phyloP scores from a whole-genome alignment of 2,329 filamentous ascomycete species.

The Colletotrichum falcatum region DNA sequence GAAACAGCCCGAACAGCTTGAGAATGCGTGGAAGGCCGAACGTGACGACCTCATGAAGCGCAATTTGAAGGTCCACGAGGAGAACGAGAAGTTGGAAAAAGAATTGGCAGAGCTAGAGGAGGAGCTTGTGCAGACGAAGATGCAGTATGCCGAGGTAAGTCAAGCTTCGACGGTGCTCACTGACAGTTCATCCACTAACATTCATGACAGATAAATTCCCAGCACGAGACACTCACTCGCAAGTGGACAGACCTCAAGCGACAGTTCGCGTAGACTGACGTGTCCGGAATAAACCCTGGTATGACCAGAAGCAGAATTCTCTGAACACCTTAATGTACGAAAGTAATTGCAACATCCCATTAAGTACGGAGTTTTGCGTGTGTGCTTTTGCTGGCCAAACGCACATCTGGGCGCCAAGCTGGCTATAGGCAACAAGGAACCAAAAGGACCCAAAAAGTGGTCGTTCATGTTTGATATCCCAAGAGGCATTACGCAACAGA shows the following conservation, averaged over 20 bases:
- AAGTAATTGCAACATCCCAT: slow-evolving; percentile 40
- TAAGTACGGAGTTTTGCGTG: slow-evolving; percentile 32
- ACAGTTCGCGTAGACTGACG: slow-evolving; percentile 60
- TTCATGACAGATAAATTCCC: slow-evolving; percentile 71
- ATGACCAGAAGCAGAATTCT: slow-evolving; percentile 38
- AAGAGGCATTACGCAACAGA: slow-evolving; percentile 20
- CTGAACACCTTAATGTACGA: slow-evolving; percentile 41
- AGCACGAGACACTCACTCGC: slow-evolving; percentile 78
- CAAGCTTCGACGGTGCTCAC: slow-evolving; percentile 8
- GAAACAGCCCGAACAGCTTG: slow-evolving; percentile 88
- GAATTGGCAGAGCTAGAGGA: slow-evolving; percentile 93
- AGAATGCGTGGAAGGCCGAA: slow-evolving; percentile 82
- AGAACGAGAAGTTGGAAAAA: slow-evolving; percentile 89
- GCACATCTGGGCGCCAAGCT: slow-evolving; percentile 36
- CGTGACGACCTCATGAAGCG: slow-evolving; percentile 93
- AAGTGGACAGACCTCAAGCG: slow-evolving; percentile 82
- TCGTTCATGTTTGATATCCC: slow-evolving; percentile 33
- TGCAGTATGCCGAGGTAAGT: slow-evolving; percentile 93
- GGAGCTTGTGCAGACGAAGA: slow-evolving; percentile 91
- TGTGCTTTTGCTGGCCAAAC: slow-evolving; percentile 40
- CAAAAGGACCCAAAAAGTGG: slow-evolving; percentile 8
- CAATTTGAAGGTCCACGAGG: slow-evolving; percentile 93
- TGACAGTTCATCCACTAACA: slow-evolving; percentile 11
- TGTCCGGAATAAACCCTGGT: slow-evolving; percentile 27
- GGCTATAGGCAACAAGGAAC: slow-evolving; percentile 9